phyloP scores from a whole-genome alignment of 108 stramenopile genomes.

The Mayamaea pseudoterrestris region DNA sequence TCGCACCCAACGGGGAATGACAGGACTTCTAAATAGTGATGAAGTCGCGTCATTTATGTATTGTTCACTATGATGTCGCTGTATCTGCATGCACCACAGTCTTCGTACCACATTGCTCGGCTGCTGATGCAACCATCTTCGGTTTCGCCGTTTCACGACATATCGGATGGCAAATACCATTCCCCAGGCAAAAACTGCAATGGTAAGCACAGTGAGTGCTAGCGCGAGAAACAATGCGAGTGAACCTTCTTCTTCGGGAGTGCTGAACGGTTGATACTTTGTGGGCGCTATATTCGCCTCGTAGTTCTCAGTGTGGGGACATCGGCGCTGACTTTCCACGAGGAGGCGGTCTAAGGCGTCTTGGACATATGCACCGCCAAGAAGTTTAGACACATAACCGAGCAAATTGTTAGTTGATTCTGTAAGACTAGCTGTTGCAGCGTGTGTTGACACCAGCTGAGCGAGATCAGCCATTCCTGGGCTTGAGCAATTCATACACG shows the following conservation, averaged over 20 bases:
- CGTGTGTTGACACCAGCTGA: slow-evolving; percentile 22
- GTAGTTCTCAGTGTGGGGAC: slow-evolving; percentile 45
- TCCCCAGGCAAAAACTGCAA: slow-evolving; percentile 12
- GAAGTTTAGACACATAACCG: slow-evolving; percentile 22
- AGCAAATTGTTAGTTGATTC: slow-evolving; percentile 34
- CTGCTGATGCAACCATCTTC: slow-evolving; percentile 32
- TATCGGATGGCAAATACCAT: slow-evolving; percentile 14
- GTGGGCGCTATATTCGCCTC: no score
- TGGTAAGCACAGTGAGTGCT: no score
- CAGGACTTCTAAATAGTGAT: slow-evolving; percentile 33
- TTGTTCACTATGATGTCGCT: slow-evolving; percentile 15
- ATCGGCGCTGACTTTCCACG: slow-evolving; percentile 38
- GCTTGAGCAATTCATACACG: slow-evolving; percentile 48
- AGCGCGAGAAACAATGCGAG: no score
- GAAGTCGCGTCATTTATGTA: slow-evolving; percentile 31
- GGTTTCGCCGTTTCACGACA: slow-evolving; percentile 32
- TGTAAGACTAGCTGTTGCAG: slow-evolving; percentile 35
- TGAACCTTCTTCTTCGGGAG: no score
- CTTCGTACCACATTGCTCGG: slow-evolving; percentile 9
- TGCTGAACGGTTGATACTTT: no score
- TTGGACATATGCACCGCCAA: slow-evolving; percentile 49
- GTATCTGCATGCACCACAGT: slow-evolving; percentile 8
- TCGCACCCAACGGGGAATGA: slow-evolving; percentile 32
- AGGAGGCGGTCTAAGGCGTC: slow-evolving; percentile 42
- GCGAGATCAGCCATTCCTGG: slow-evolving; percentile 44